Evolutionary conservation across 495 filamentous ascomycete genomes (phyloP).

Genomic region (Penicillium argentinense): DNA sequence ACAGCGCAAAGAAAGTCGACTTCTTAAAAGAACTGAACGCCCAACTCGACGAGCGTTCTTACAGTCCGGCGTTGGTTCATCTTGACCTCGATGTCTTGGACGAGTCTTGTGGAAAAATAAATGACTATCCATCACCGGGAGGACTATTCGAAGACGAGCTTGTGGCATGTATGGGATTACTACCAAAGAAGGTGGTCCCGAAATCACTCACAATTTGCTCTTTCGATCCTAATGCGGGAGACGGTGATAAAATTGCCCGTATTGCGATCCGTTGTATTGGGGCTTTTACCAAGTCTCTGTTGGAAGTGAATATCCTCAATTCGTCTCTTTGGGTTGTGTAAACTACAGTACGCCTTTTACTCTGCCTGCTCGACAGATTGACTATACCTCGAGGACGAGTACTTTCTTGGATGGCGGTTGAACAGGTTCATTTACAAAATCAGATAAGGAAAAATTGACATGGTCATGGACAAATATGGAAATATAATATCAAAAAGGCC

Average conservation of each 20-base stretch:
- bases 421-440: too few species aligned
- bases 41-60: conserved; percentile 3
- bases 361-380: too few species aligned
- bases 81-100: conserved; percentile 26
- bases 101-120: conserved; percentile 23
- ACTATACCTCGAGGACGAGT: too few species aligned
- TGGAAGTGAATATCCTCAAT: background rate
- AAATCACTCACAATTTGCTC: conserved; percentile 23
- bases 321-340: background rate
- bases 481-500: background rate
- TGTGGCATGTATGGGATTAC: conserved; percentile 19
- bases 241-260: conserved; percentile 24
- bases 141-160: conserved; percentile 22
- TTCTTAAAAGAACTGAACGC: conserved; percentile 10
- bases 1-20: conserved; percentile 14
- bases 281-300: background rate
- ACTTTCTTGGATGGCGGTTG: too few species aligned
- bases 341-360: too few species aligned
- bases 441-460: too few species aligned
- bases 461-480: too few species aligned
- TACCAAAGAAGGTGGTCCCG: conserved; percentile 10
- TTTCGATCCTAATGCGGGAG: conserved; percentile 26
- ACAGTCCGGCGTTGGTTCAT: conserved; percentile 22
- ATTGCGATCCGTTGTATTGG: conserved; percentile 20
- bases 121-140: conserved; percentile 27